Evolutionary conservation across 2,329 filamentous ascomycete genomes (phyloP).

Genomic region (Penicillium sp.): DNA sequence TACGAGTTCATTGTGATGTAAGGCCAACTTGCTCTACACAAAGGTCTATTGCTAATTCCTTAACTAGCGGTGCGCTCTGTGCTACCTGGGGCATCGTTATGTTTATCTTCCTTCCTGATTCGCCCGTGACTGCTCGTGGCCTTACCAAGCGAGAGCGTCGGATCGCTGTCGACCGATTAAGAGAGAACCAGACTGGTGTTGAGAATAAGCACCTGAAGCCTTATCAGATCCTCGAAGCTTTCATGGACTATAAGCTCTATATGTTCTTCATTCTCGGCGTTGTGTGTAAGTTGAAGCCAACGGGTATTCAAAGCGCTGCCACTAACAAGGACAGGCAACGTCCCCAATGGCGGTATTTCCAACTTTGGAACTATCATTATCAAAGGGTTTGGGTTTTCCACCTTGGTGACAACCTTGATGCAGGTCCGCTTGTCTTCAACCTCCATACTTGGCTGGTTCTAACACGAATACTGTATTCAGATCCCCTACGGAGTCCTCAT

Average conservation of each 20-base stretch:
- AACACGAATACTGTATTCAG: constrained; percentile 7
- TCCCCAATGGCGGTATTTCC: constrained; percentile 57
- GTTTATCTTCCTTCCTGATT: constrained; percentile 57
- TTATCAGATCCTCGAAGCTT: constrained; percentile 56
- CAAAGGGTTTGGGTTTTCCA: constrained; percentile 56
- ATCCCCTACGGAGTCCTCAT: constrained; percentile 53
- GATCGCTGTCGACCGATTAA: constrained; percentile 56
- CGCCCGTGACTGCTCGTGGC: constrained; percentile 54
- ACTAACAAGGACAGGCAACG: constrained; percentile 38
- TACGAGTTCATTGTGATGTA: constrained; percentile 67
- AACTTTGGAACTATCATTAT: constrained; percentile 62
- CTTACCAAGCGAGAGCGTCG: constrained; percentile 52
- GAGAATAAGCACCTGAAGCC: constrained; percentile 58
- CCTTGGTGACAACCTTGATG: constrained; percentile 55
- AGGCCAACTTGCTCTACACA: not conserved
- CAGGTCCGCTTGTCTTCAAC: constrained; percentile 32
- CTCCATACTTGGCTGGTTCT: not conserved
- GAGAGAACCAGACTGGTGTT: constrained; percentile 59
- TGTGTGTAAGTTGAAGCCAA: constrained; percentile 33
- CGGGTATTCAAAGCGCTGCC: not conserved
- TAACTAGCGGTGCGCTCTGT: constrained; percentile 50
- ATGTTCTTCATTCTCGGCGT: constrained; percentile 55
- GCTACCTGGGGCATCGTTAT: constrained; percentile 60
- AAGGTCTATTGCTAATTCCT: not conserved
- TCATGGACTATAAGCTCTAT: constrained; percentile 59